phyloP scores from a whole-genome alignment of 768 basidiomycete species.

The Cyathus striatus region DNA sequence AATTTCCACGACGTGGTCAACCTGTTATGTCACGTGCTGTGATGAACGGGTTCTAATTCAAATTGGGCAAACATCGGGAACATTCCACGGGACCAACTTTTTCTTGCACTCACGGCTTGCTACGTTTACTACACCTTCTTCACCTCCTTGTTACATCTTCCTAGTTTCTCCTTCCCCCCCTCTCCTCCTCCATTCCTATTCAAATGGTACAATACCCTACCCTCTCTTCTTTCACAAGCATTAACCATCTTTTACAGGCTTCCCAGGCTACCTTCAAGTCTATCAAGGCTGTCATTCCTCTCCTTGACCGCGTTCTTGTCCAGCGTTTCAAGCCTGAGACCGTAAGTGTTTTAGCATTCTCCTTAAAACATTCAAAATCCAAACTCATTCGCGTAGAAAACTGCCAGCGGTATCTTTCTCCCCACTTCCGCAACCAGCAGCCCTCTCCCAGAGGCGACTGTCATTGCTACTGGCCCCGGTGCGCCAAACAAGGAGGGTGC shows the following conservation, averaged over 20 bases:
- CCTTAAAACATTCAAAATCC: background rate
- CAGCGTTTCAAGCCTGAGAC: slow-evolving; percentile 97
- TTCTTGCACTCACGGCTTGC: background rate
- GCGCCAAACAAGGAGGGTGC: slow-evolving; percentile 85
- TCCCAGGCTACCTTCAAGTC: slow-evolving; percentile 92
- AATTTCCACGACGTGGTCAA: too few species aligned
- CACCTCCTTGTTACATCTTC: slow-evolving; percentile 1
- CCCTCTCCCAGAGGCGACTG: slow-evolving; percentile 95
- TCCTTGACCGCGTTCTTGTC: slow-evolving; percentile 94
- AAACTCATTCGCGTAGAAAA: slow-evolving; percentile 64
- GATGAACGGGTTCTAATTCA: too few species aligned
- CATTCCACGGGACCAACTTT: slow-evolving; percentile 13
- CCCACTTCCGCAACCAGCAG: slow-evolving; percentile 82
- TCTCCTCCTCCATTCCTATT: slow-evolving; percentile 4
- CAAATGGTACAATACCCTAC: slow-evolving; percentile 1
- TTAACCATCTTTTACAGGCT: slow-evolving; percentile 41
- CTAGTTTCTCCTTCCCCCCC: background rate
- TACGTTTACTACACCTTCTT: slow-evolving; percentile 2
- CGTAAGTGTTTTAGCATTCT: slow-evolving; percentile 41
- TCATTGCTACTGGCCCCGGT: slow-evolving; percentile 93
- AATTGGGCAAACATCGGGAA: slow-evolving; percentile 21
- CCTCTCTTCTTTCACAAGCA: background rate
- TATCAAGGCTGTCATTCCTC: slow-evolving; percentile 85
- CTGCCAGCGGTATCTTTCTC: slow-evolving; percentile 92
- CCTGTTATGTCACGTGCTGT: too few species aligned